A percentile compares a stretch with the other conserved stretches of the same genome.
These are phyloP conservation scores for Orobanche coerulescens DNA, from an alignment of 257 asterid species.

Conservation along the genomic window DNA sequence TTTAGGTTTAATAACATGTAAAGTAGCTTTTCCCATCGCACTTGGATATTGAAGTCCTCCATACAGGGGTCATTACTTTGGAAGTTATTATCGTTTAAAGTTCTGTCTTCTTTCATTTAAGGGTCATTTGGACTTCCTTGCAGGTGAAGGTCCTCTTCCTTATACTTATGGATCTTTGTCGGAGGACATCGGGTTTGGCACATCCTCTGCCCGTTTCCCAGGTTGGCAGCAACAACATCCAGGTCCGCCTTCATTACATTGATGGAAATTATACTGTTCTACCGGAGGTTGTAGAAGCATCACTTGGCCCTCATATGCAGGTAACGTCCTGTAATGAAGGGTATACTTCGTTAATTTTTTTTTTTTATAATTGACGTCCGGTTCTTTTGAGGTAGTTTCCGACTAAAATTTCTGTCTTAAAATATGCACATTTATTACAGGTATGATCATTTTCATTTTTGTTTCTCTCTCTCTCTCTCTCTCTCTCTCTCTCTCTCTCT, in stretches of 20 bases:
- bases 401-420: too few relatives aligned
- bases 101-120: not conserved
- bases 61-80: not conserved
- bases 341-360: constrained; percentile 16
- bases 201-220: constrained; percentile 95
- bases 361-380: constrained; percentile 10
- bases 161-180: constrained; percentile 95
- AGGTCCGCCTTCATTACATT: constrained; percentile 91
- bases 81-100: constrained; percentile 3
- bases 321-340: constrained; percentile 28
- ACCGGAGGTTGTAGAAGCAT: constrained; percentile 98
- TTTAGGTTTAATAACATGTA: not conserved
- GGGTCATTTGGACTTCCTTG: constrained; percentile 19
- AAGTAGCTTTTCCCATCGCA: not conserved
- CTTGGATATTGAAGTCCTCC: not conserved
- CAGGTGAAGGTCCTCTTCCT: constrained; percentile 98
- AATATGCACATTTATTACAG: too few relatives aligned
- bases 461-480: constrained; percentile 3
- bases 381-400: not conserved
- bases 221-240: constrained; percentile 87
- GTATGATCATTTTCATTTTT: too few relatives aligned
- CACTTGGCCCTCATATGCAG: constrained; percentile 99
- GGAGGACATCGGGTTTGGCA: constrained; percentile 74
- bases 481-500: not conserved
- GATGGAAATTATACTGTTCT: constrained; percentile 94